A percentile compares a stretch with the other conserved stretches of the same genome.
These are phyloP conservation scores for Porogramme epimiltina DNA, from an alignment of 1,284 basidiomycete genomes.

Conservation along the genomic window DNA sequence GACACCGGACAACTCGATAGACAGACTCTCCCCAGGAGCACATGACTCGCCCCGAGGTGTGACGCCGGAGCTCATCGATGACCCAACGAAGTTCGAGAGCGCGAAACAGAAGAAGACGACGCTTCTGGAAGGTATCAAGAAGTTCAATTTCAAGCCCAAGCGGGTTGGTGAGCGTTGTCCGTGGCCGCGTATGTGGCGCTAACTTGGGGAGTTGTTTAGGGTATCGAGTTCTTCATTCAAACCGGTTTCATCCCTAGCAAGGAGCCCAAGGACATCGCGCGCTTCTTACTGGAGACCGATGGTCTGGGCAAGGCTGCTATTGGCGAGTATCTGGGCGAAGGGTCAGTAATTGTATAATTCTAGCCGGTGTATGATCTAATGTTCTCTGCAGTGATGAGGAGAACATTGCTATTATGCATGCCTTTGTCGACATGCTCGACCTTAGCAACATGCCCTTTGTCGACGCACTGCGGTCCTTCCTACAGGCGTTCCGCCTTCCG, in stretches of 20 bases:
- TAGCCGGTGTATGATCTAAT: constrained; percentile 10
- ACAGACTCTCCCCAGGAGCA: constrained; percentile 51
- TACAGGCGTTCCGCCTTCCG: constrained; percentile 93
- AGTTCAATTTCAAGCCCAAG: constrained; percentile 99
- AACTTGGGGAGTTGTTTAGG: constrained; percentile 44
- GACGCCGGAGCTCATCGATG: constrained; percentile 83
- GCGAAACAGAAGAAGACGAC: constrained; percentile 98
- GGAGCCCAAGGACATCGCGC: constrained; percentile 81
- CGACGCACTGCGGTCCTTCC: constrained; percentile 83
- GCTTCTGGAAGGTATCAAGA: constrained; percentile 92
- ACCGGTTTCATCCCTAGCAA: constrained; percentile 85
- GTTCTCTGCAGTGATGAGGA: constrained; percentile 66
- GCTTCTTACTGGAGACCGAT: constrained; percentile 88
- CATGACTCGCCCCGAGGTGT: constrained; percentile 58
- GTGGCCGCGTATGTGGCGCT: neutral
- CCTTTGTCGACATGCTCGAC: constrained; percentile 90
- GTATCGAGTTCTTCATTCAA: constrained; percentile 88
- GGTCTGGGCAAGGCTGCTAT: constrained; percentile 96
- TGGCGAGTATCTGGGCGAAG: constrained; percentile 97
- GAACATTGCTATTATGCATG: constrained; percentile 93
- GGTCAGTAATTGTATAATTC: constrained; percentile 50
- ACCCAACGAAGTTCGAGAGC: constrained; percentile 92
- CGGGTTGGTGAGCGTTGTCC: constrained; percentile 45
- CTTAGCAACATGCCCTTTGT: constrained; percentile 83
- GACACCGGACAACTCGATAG: constrained; percentile 52